Percentiles rank a stretch among this genome's conserved stretches.
phyloP scores from a whole-genome alignment of 2,329 filamentous ascomycete genomes.

The Aspergillus tanneri region DNA sequence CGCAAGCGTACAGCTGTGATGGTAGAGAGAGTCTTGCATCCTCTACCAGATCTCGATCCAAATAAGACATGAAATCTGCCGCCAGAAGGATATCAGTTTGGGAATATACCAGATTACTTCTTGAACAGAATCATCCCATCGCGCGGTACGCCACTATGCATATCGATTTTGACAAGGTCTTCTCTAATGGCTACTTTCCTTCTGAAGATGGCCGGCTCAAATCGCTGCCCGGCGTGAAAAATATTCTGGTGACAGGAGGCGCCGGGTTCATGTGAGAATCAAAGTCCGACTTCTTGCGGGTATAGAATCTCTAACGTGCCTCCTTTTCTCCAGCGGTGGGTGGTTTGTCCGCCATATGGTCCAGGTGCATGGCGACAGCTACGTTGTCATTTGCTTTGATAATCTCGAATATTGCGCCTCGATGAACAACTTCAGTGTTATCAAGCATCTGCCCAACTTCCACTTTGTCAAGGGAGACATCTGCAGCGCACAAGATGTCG shows the following conservation, averaged over 20 bases:
- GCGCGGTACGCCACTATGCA: neutral
- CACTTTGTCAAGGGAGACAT: slow-evolving; percentile 78
- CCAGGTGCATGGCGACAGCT: slow-evolving; percentile 66
- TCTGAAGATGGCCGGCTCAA: neutral
- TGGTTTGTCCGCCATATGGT: slow-evolving; percentile 80
- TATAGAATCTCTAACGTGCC: neutral
- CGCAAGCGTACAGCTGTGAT: too few relatives aligned
- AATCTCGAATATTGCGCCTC: slow-evolving; percentile 82
- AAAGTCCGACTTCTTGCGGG: too few relatives aligned
- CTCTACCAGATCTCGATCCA: too few relatives aligned
- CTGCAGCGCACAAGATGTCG: slow-evolving; percentile 67
- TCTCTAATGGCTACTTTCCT: neutral
- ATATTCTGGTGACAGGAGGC: slow-evolving; percentile 4
- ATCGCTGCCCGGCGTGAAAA: neutral
- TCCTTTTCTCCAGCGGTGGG: slow-evolving; percentile 53
- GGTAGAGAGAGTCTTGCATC: too few relatives aligned
- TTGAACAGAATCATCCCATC: too few relatives aligned
- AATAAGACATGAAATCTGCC: too few relatives aligned
- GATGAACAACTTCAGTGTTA: slow-evolving; percentile 71
- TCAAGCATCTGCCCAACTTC: slow-evolving; percentile 69
- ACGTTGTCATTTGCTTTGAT: slow-evolving; percentile 79
- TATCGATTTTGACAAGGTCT: neutral
- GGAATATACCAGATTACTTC: too few relatives aligned
- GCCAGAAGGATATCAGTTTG: too few relatives aligned
- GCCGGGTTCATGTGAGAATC: slow-evolving; percentile 9